phyloP scores from a whole-genome alignment of 352 stramenopile genomes.

The Phytophthora tentaculata region DNA sequence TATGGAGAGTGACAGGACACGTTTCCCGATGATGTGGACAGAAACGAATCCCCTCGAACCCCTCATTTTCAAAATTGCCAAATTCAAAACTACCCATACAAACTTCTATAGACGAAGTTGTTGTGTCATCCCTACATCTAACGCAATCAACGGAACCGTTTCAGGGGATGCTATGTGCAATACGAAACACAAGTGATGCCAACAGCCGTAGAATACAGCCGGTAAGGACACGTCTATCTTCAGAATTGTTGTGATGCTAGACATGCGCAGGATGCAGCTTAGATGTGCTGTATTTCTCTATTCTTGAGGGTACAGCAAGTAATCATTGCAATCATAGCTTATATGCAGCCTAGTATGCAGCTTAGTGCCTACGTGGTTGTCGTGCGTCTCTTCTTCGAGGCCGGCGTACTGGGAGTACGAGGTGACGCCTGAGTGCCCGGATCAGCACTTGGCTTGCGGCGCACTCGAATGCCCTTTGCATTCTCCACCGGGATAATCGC shows the following conservation, averaged over 20 bases:
- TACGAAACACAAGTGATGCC: neutral
- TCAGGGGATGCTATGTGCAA: neutral
- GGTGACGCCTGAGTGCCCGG: too few species aligned
- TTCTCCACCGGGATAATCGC: too few species aligned
- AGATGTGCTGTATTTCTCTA: too few species aligned
- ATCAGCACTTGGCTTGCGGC: neutral
- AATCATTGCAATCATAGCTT: too few species aligned
- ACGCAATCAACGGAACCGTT: neutral
- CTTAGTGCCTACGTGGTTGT: too few species aligned
- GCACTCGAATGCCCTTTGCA: neutral
- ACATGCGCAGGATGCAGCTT: too few species aligned
- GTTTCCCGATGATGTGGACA: neutral
- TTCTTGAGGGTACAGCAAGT: too few species aligned
- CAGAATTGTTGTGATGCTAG: neutral
- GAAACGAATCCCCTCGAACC: neutral
- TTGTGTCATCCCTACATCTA: conserved; percentile 1
- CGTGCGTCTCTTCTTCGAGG: too few species aligned
- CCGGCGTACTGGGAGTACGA: too few species aligned
- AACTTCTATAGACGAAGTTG: neutral
- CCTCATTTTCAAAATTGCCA: conserved; percentile 2
- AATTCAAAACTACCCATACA: conserved; percentile 6
- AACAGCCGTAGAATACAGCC: neutral
- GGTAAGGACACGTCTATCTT: too few species aligned
- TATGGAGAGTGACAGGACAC: neutral
- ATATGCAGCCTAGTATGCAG: too few species aligned